phyloP scores from a whole-genome alignment of 2,329 filamentous ascomycete genomes.

The Hirsutella rhossiliensis region DNA sequence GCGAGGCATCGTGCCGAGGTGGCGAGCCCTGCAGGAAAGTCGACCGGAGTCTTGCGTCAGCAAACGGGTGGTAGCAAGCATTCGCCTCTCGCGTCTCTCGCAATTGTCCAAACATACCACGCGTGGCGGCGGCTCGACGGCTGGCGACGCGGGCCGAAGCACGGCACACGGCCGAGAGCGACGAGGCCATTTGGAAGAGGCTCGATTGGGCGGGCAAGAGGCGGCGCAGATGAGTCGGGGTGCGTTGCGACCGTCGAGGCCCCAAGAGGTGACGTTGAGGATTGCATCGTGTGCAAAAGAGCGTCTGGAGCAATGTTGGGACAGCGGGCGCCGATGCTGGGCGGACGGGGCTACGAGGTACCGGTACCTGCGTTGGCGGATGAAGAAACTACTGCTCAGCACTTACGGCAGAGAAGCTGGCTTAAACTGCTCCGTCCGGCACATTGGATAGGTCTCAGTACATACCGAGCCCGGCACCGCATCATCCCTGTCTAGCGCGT shows the following conservation, averaged over 20 bases:
- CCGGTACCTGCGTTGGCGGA: too few relatives aligned
- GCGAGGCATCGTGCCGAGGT: slow-evolving; percentile 52
- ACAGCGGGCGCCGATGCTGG: slow-evolving; percentile 14
- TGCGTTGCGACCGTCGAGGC: background rate
- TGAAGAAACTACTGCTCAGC: too few relatives aligned
- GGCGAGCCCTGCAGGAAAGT: slow-evolving; percentile 41
- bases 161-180: slow-evolving; percentile 51
- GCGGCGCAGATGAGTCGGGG: slow-evolving; percentile 2
- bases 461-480: background rate
- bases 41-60: background rate
- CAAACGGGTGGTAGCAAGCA: background rate
- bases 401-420: background rate
- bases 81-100: background rate
- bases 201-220: slow-evolving; percentile 12
- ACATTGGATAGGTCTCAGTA: background rate
- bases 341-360: slow-evolving; percentile 8
- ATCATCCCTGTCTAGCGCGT: background rate
- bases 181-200: slow-evolving; percentile 44
- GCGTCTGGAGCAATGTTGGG: slow-evolving; percentile 18
- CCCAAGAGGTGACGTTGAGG: background rate
- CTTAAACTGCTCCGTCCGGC: background rate
- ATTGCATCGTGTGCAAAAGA: slow-evolving; percentile 3
- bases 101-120: slow-evolving; percentile 38
- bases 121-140: slow-evolving; percentile 29
- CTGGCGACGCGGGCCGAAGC: slow-evolving; percentile 47